phyloP scores from a whole-genome alignment of 1,284 basidiomycete genomes.

The Calocybe gambosa region DNA sequence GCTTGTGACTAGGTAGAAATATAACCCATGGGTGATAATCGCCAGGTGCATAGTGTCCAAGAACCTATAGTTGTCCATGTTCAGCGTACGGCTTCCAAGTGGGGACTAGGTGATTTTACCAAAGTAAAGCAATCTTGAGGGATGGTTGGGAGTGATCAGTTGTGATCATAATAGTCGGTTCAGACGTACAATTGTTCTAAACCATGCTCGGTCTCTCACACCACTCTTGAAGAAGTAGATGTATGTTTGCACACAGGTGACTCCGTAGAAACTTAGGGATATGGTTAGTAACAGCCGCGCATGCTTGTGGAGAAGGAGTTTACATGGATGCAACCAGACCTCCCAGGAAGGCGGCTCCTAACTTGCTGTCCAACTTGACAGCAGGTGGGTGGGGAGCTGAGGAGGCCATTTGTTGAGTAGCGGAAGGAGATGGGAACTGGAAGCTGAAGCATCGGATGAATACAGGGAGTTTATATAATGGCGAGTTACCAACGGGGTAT shows the following conservation, averaged over 20 bases:
- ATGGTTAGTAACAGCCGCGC: not conserved
- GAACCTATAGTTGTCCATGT: constrained; percentile 16
- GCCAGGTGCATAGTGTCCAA: constrained; percentile 28
- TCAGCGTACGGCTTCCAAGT: not conserved
- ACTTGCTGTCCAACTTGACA: constrained; percentile 14
- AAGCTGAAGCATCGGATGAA: not conserved
- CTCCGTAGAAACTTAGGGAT: constrained; percentile 25
- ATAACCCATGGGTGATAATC: constrained; percentile 26
- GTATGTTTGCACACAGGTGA: constrained; percentile 29
- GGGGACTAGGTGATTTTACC: constrained; percentile 14
- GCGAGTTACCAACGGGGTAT: not conserved
- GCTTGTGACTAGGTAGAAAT: constrained; percentile 27
- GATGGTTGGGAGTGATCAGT: not conserved
- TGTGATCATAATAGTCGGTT: constrained; percentile 1
- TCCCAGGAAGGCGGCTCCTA: constrained; percentile 17
- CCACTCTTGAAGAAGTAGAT: constrained; percentile 25
- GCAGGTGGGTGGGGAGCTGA: not conserved
- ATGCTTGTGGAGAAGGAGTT: not conserved
- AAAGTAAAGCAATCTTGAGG: constrained; percentile 22
- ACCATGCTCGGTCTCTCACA: constrained; percentile 17
- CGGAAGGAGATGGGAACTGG: not conserved
- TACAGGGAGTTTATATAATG: not conserved
- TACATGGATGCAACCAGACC: constrained; percentile 15
- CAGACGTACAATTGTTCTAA: constrained; percentile 19
- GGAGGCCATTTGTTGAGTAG: not conserved